Evolutionary conservation across 352 stramenopile genomes (phyloP), one percentile per base, ranked within the genome.

Genomic region (Phytophthora vignae): DNA sequence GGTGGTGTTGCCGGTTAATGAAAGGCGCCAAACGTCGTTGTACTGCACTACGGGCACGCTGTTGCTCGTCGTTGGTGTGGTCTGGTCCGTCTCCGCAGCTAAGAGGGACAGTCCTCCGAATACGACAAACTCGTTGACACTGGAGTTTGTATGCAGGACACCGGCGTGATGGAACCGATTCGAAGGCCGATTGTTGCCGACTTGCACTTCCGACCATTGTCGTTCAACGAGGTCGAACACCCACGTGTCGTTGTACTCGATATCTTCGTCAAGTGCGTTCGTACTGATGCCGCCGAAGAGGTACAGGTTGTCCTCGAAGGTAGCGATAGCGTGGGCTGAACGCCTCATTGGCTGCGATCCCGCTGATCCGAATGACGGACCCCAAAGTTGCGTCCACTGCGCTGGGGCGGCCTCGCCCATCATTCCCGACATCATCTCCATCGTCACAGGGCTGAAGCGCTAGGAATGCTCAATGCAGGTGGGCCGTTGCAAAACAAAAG

Each of bases 211-310:
- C 0, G 71, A 49, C 81, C 82, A 90, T 54, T 66, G 61, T n/a
- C 71, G 69, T 0, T 42, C 48, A 14, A 74, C 46, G 27, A 88
- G 56, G 36, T 90, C 78, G 46, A 90, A 89, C 11, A 71, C 68
- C 87, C 87, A 94, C n/a, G 87, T 92, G 62, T 94, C 87, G n/a
- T 85, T 83, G 33, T 81, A 88, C 65, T 94, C 87, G 60, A 84
- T 54, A 54, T 90, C 82, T 66, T 88, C 71, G 7, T 77, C 71
- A 4, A 60, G 60, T 29, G 64, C 61, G 8, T 69, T 56, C 7
- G 77, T 71, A 27, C 81, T 84, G 36, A 92, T 77, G 46, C 87
- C 87, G 3, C 87, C 87, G 60, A 84, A 92, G 31, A 92, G 58
- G 63, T 90, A 93, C 33, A 94, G 60, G 11, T 67, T 64, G 60